These are phyloP conservation scores for Fraxinus greggii DNA, from an alignment of 305 asterid species.

Conservation along the genomic window DNA sequence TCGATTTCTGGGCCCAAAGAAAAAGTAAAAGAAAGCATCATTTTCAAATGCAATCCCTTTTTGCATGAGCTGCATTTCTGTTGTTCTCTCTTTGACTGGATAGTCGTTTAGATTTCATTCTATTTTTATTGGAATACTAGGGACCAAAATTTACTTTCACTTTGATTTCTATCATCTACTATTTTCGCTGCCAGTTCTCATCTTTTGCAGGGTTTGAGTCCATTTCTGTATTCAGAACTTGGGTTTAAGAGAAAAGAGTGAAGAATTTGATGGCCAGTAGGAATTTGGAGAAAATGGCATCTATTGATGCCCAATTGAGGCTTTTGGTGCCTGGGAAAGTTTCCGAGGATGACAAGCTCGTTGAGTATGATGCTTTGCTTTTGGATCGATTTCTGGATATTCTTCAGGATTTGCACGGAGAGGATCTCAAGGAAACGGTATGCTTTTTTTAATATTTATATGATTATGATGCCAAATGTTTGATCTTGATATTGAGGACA, in stretches of 20 bases:
- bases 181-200: not conserved
- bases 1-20: not conserved
- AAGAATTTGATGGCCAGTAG: conserved; percentile 30
- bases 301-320: conserved; percentile 57
- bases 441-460: not conserved
- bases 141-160: not conserved
- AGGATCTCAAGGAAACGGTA: conserved; percentile 53
- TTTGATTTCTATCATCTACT: not conserved
- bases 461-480: not conserved
- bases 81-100: not conserved
- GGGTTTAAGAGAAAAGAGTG: not conserved
- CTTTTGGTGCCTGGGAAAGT: conserved; percentile 48
- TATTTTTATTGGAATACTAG: not conserved
- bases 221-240: not conserved
- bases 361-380: conserved; percentile 53
- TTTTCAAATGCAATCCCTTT: not conserved
- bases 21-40: not conserved
- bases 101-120: not conserved
- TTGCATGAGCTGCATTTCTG: not conserved
- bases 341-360: conserved; percentile 54
- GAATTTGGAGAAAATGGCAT: conserved; percentile 50
- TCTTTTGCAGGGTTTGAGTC: not conserved
- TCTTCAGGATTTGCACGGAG: conserved; percentile 56
- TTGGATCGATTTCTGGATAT: conserved; percentile 55
- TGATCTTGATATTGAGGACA: not conserved